These are phyloP conservation scores for Lipomyces starkeyi DNA, from an alignment of 805 yeast species.

Conservation along the genomic window DNA sequence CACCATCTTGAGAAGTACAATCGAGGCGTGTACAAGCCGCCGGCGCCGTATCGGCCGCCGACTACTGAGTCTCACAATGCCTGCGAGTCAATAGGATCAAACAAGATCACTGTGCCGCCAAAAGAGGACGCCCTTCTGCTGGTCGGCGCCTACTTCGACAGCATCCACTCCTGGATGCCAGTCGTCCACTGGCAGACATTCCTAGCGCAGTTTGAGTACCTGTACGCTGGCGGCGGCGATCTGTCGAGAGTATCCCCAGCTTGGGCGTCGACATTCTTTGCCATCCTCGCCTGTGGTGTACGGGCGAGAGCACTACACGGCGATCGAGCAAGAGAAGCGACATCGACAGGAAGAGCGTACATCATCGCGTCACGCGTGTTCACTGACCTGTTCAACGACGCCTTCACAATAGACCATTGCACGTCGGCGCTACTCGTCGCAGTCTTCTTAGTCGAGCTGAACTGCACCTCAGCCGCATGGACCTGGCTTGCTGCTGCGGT, in stretches of 20 bases:
- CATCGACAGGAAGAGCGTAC: constrained; percentile 27
- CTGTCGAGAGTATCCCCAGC: constrained; percentile 22
- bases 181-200: constrained; percentile 42
- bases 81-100: neutral
- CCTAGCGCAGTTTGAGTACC: constrained; percentile 24
- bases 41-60: constrained; percentile 31
- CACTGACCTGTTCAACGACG: constrained; percentile 35
- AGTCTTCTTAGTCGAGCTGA: constrained; percentile 38
- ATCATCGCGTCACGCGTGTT: constrained; percentile 16
- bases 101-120: constrained; percentile 32
- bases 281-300: constrained; percentile 42
- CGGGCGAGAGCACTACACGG: constrained; percentile 36
- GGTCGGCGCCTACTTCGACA: constrained; percentile 34
- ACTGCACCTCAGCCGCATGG: constrained; percentile 38
- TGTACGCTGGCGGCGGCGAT: constrained; percentile 29
- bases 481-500: constrained; percentile 39
- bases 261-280: constrained; percentile 38
- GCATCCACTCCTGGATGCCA: constrained; percentile 42
- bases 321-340: constrained; percentile 22
- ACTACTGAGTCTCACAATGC: neutral
- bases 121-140: constrained; percentile 33
- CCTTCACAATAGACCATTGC: constrained; percentile 34
- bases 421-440: constrained; percentile 38
- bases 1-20: constrained; percentile 18
- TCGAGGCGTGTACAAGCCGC: constrained; percentile 33